Conservation (phyloP, 176 grass and related monocot genomes). For the Musa schizocarpa region DNA sequence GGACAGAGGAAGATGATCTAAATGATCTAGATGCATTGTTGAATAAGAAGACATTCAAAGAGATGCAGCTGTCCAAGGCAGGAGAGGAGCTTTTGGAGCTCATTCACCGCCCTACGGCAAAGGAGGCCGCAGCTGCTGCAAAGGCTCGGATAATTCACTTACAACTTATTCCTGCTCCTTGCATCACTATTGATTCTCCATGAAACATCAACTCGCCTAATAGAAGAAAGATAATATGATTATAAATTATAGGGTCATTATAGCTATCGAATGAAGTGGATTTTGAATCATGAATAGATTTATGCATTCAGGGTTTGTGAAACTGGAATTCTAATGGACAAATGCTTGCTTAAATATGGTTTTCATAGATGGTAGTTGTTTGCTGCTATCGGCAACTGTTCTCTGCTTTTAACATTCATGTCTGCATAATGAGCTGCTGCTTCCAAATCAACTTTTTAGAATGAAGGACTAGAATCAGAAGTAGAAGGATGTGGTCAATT, state of each 20-base stretch:
- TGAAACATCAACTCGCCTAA: not conserved
- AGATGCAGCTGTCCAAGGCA: slow-evolving; percentile 83
- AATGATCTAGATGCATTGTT: slow-evolving; percentile 83
- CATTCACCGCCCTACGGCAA: slow-evolving; percentile 89
- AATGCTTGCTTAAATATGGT: not conserved
- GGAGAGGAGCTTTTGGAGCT: slow-evolving; percentile 98
- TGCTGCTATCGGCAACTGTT: too few relatives aligned
- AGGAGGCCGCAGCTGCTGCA: slow-evolving; percentile 85
- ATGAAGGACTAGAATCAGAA: too few relatives aligned
- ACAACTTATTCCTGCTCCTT: not conserved
- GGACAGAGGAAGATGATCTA: slow-evolving; percentile 73
- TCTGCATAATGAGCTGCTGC: too few relatives aligned
- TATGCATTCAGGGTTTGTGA: not conserved
- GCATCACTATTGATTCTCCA: slow-evolving; percentile 1
- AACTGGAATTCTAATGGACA: not conserved
- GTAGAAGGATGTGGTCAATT: too few relatives aligned
- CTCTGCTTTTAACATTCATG: too few relatives aligned
- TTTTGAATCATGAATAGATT: not conserved
- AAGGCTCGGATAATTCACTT: slow-evolving; percentile 54
- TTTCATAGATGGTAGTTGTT: too few relatives aligned
- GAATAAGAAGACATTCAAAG: slow-evolving; percentile 83
- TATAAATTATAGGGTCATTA: not conserved
- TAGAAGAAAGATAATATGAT: not conserved
- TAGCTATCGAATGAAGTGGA: not conserved
- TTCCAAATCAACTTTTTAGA: too few relatives aligned